Base-by-base conservation (phyloP, 495 filamentous ascomycete species). In the Arthonia radiata region DNA sequence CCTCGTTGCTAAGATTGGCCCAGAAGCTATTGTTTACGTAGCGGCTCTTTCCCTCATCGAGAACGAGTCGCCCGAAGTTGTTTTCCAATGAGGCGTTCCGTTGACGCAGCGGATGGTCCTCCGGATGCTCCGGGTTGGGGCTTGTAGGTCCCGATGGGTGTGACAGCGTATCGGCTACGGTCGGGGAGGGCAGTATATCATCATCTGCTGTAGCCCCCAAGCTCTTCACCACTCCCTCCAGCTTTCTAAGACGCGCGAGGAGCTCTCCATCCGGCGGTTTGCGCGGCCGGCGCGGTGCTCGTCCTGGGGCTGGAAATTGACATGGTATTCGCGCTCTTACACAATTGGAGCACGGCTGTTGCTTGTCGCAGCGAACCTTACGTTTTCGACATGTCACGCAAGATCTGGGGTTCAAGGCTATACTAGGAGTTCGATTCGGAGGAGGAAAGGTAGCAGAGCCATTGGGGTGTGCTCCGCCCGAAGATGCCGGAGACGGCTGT, bases 21-120 rank as follows among this genome's bases (percentile, higher is more conserved):
- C 60, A 66, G 33, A 91, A 76, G 10, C 67, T 69, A 47, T 71
- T 82, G 43, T 75, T 82, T 32, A 92, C 71, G 48, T 93, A 93
- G 41, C 77, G 58, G 36, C 68, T 76, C 36, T 64, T 67, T 2
- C 71, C 71, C 37, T 89, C 74, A 32, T 76, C 78, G 25, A 92
- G 59, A 1, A 90, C 73, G 37, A 94, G 43, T 27, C 80, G 57
- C 18, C 83, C 83, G 38, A 89, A 70, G 33, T 76, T 64, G 35
- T 64, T 61, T 24, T 68, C 60, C 11, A 74, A 52, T 31, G 18
- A 21, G 4, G 39, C 37, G 13, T 42, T 25, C 11, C 35, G 30
- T 18, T 31, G 33, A 15, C 37, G 37, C 26, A 5, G 35, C 22
- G 25, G 12, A 29, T 34, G 28, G 19, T 47, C 47, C 15, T 38